Evolutionary conservation across 139 green algal genomes (phyloP), one percentile per base, ranked within the genome.

Genomic region (Pycnococcus provasolii): DNA sequence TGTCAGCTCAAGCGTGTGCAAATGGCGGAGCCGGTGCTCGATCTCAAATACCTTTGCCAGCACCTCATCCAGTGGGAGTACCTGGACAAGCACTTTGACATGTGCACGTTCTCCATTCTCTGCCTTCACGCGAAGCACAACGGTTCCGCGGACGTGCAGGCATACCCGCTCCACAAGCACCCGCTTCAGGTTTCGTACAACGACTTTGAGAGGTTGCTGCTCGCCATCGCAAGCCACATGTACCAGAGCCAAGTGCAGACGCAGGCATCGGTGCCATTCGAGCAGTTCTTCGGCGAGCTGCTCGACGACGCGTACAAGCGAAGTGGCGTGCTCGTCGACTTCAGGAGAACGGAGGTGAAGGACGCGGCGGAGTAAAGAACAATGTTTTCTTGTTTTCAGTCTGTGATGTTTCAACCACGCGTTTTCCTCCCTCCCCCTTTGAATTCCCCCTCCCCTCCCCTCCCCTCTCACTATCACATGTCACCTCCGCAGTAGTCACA

Each of bases 171-270:
- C 7, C 7, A 55, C 8, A 66, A 55, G 60, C 60, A 66, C 43
- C 84, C 85, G 1, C 53, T 89, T 51, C 73, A 78, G 50, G 64
- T 87, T 41, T 78, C 83, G 45, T 87, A 87, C 42, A 62, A 82
- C 53, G 79, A 89, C 68, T 88, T 91, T 73, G 85, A 91, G 79
- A 70, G 72, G 42, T 60, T 91, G 50, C 72, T 91, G 47, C 64
- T 89, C 44, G 80, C 75, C 48, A 81, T 86, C 4, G 77, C 82
- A 3, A 63, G 72, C 67, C 62, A 79, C 65, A 68, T 86, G 44
- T 82, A 81, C 63, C 7, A 66, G 60, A 5, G 71, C 70, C 40
- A 79, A 79, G 26, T 26, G 26, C 26, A 26, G 26, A 26, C 26
- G 26, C 53, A 87, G 83, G 74, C 75, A 70, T 52, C 47, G 60